Evolutionary conservation across 495 filamentous ascomycete species (phyloP), one percentile per base, ranked within the genome.

Genomic region (Penicillium silybi): DNA sequence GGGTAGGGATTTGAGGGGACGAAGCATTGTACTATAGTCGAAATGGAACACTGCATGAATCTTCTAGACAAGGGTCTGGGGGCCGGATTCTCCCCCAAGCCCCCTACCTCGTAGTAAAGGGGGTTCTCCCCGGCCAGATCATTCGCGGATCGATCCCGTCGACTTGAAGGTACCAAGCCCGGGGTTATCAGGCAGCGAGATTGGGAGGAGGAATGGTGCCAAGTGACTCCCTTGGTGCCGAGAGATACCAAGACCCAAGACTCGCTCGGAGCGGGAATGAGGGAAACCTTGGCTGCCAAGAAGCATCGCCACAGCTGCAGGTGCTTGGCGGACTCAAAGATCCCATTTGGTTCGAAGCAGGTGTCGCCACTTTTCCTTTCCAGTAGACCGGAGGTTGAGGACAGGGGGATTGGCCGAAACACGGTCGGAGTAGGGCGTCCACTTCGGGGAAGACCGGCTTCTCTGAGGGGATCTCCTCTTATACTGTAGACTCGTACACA

Each of bases 281-380:
- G 62, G 60, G 57, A 63, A 58, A 42, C 55, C 62, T 65, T 65
- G 62, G 62, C 62, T 65, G 62, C 62, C 59, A 65, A 65, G 62
- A 63, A 38, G 47, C 32, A 55, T 50, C n/a, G 56, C 56, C 56
- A 56, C 50, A 44, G 53, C 50, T 23, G 53, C 19, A 46, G 34
- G 42, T 46, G 39, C 62, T 62, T 63, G 62, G 62, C 62, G 23
- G 29, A 11, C 11, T 13, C 11, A 10, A 13, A 3, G 29, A 10
- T 3, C 29, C 11, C 29, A 13, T 10, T 13, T 15, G 10, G 1
- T 13, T 32, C 22, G 22, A 23, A 6, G 22, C 6, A 23, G 29
- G 29, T 32, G 29, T 32, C 29, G 29, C 29, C 29, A 32, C 29
- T 32, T 32, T 32, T 11, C 4, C 0, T 32, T 32, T 11, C 29